Evolutionary conservation across 192 early-diverging fungal genomes (phyloP).

Genomic region (Coemansia furcata): DNA sequence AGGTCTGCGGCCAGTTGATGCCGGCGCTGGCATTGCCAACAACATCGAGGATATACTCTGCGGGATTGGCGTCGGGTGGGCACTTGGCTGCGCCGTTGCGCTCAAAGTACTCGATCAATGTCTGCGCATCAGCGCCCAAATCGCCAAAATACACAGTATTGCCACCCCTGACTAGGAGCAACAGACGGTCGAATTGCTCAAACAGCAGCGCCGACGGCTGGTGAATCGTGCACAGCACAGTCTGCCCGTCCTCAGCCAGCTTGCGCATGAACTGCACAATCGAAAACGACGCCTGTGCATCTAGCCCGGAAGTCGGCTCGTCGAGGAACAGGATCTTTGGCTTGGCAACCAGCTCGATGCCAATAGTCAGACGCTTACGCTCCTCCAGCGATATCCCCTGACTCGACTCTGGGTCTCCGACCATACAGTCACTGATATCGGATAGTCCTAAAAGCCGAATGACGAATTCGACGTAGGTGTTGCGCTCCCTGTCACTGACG

Average conservation of each 20-base stretch:
- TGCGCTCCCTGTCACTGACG: slow-evolving; percentile 59
- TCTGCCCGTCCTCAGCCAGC: slow-evolving; percentile 60
- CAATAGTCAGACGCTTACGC: slow-evolving; percentile 81
- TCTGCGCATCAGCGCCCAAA: slow-evolving; percentile 62
- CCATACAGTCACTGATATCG: slow-evolving; percentile 62
- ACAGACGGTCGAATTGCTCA: slow-evolving; percentile 75
- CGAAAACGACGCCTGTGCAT: slow-evolving; percentile 70
- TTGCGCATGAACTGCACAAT: slow-evolving; percentile 67
- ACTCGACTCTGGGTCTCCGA: slow-evolving; percentile 67
- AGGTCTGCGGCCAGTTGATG: slow-evolving; percentile 72
- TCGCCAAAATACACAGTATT: slow-evolving; percentile 81
- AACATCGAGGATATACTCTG: slow-evolving; percentile 83
- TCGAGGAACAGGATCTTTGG: slow-evolving; percentile 82
- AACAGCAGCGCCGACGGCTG: slow-evolving; percentile 77
- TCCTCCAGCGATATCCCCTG: slow-evolving; percentile 81
- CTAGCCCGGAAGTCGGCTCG: slow-evolving; percentile 81
- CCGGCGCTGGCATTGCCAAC: slow-evolving; percentile 53
- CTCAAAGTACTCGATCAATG: slow-evolving; percentile 76
- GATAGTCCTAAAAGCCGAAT: slow-evolving; percentile 70
- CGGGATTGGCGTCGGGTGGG: slow-evolving; percentile 68
- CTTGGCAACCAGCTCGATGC: slow-evolving; percentile 73
- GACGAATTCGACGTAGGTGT: slow-evolving; percentile 70
- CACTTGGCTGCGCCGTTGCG: slow-evolving; percentile 68
- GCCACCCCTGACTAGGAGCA: slow-evolving; percentile 76
- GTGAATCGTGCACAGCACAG: slow-evolving; percentile 77